Percentiles rank a stretch among this genome's conserved stretches.
phyloP scores from a whole-genome alignment of 192 early-diverging fungal genomes.

The Coemansia sp. region DNA sequence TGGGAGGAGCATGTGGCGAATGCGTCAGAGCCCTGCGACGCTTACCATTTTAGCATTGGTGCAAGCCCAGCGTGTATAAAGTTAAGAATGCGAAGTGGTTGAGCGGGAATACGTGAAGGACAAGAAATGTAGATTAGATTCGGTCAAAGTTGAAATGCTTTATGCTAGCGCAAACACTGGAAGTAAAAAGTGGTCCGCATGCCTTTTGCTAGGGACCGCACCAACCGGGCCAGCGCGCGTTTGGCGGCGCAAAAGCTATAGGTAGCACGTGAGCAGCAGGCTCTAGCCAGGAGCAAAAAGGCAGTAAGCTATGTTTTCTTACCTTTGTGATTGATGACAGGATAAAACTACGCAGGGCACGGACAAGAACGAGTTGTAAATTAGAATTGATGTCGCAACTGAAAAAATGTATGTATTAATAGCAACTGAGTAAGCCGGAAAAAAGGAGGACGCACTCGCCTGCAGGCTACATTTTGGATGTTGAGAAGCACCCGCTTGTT shows the following conservation, averaged over 20 bases:
- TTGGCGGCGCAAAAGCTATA: not conserved
- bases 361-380: not conserved
- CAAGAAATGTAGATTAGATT: not conserved
- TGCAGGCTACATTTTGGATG: not conserved
- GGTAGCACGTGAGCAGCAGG: not conserved
- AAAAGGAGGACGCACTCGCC: not conserved
- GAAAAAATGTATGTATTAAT: not conserved
- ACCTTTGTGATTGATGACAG: conserved; percentile 2
- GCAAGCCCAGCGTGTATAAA: not conserved
- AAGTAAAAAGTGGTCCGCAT: not conserved
- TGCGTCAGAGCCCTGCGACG: not conserved
- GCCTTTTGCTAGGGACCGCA: not conserved
- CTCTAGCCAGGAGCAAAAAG: not conserved
- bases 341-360: not conserved
- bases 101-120: not conserved
- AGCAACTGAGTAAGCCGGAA: not conserved
- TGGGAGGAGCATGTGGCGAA: not conserved
- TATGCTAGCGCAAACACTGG: not conserved
- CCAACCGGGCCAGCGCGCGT: not conserved
- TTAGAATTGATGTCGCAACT: not conserved
- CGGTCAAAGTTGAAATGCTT: not conserved
- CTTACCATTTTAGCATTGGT: conserved; percentile 7
- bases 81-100: not conserved
- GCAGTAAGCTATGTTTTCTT: not conserved
- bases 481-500: not conserved